phyloP scores from a whole-genome alignment of 345 rosid genomes.

The Raphanus sativus region DNA sequence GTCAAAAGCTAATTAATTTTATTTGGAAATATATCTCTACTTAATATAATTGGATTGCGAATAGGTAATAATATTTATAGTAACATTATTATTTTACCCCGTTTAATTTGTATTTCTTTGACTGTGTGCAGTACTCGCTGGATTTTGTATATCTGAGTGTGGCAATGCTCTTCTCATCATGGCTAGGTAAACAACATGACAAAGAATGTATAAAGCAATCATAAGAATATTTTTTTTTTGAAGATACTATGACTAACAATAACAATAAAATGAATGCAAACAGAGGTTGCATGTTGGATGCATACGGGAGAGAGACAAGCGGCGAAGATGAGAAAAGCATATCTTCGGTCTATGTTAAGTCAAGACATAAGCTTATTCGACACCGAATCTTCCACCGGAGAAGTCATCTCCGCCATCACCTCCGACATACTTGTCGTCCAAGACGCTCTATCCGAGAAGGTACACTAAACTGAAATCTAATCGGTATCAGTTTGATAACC shows the following conservation, averaged over 20 bases:
- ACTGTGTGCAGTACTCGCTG: conserved; percentile 83
- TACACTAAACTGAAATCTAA: conserved; percentile 8
- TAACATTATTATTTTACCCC: neutral
- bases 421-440: conserved; percentile 84
- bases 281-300: conserved; percentile 99
- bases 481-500: too few relatives aligned
- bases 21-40: neutral
- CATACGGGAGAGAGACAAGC: conserved; percentile 93
- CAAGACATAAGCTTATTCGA: conserved; percentile 90
- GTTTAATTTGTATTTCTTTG: neutral
- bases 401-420: conserved; percentile 84
- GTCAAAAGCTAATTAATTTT: neutral
- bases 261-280: neutral
- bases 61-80: neutral
- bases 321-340: conserved; percentile 90
- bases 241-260: neutral
- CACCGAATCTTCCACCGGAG: conserved; percentile 89
- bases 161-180: conserved; percentile 79
- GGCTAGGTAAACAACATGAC: conserved; percentile 60
- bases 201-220: neutral
- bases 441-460: conserved; percentile 97
- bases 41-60: neutral
- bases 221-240: neutral
- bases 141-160: conserved; percentile 93
- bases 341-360: conserved; percentile 68